A percentile compares a stretch with the other conserved stretches of the same genome.
These are phyloP conservation scores for Testicularia cyperi DNA, from an alignment of 1,284 basidiomycete species.

Conservation along the genomic window DNA sequence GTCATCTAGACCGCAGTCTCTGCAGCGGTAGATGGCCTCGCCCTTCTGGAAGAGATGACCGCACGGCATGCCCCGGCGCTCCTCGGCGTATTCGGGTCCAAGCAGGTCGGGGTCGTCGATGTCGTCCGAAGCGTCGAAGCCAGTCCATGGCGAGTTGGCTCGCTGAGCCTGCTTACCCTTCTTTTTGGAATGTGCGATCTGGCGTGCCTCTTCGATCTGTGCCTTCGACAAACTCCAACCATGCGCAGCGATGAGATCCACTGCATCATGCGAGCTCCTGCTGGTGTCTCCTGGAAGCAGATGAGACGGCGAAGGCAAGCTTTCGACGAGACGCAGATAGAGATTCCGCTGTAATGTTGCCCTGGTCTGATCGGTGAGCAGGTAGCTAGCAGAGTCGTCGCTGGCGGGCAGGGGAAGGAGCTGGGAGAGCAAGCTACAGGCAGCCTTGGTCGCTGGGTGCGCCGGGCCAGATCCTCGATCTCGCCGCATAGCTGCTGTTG, in stretches of 20 bases:
- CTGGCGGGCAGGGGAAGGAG: slow-evolving; percentile 21
- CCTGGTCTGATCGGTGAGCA: slow-evolving; percentile 17
- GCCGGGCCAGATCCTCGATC: slow-evolving; percentile 3
- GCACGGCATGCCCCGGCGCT: slow-evolving; percentile 56
- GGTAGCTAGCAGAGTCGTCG: slow-evolving; percentile 14
- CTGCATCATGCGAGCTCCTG: slow-evolving; percentile 22
- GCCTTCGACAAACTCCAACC: slow-evolving; percentile 45
- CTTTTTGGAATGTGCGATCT: slow-evolving; percentile 28
- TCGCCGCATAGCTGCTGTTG: too few species aligned
- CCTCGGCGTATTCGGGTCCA: slow-evolving; percentile 52
- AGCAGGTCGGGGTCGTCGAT: slow-evolving; percentile 24
- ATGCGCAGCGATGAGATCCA: slow-evolving; percentile 28
- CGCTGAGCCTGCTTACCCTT: slow-evolving; percentile 42
- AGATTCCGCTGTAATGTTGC: slow-evolving; percentile 13
- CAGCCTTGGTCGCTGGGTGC: slow-evolving; percentile 16
- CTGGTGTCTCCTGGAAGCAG: slow-evolving; percentile 33
- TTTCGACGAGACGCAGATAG: slow-evolving; percentile 21
- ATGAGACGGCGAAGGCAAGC: slow-evolving; percentile 24
- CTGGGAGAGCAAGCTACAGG: slow-evolving; percentile 25
- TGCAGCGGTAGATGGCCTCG: slow-evolving; percentile 60
- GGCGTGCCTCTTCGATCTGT: slow-evolving; percentile 39
- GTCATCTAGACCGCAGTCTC: slow-evolving; percentile 57
- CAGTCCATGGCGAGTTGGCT: slow-evolving; percentile 20
- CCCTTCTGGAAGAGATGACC: slow-evolving; percentile 60
- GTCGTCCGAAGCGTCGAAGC: slow-evolving; percentile 22